Evolutionary conservation across 2,329 filamentous ascomycete genomes (phyloP).

Genomic region (Teratosphaeriaceae sp.): DNA sequence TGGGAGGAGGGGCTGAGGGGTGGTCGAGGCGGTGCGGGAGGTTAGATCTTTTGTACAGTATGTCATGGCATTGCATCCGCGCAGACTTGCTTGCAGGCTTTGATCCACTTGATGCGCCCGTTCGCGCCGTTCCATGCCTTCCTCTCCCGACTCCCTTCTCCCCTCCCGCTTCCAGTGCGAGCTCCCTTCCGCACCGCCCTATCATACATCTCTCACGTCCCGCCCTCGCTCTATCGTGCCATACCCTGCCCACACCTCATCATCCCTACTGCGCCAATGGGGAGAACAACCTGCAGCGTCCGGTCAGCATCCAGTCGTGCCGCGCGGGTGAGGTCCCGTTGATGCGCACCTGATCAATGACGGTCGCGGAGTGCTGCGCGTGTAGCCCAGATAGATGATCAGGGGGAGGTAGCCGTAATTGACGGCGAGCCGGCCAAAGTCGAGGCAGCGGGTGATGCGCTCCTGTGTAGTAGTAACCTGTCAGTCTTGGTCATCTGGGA

Average conservation of each 20-base stretch:
- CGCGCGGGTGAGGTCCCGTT: neutral
- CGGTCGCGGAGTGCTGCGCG: conserved; percentile 85
- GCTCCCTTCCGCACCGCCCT: too few relatives aligned
- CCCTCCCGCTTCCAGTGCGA: too few relatives aligned
- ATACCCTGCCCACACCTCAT: too few relatives aligned
- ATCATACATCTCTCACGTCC: too few relatives aligned
- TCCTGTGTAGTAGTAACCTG: conserved; percentile 54
- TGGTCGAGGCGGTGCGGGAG: neutral
- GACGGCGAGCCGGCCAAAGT: conserved; percentile 85
- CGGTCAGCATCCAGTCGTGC: conserved; percentile 1
- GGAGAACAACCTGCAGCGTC: conserved; percentile 18
- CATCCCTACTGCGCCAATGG: conserved; percentile 27
- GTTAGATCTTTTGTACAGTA: neutral
- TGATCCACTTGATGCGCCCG: too few relatives aligned
- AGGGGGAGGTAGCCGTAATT: conserved; percentile 98
- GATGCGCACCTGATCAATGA: conserved; percentile 60
- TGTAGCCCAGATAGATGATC: conserved; percentile 96
- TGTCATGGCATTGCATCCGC: too few relatives aligned
- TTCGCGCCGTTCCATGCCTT: too few relatives aligned
- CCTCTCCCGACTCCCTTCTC: too few relatives aligned
- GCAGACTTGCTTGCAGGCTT: too few relatives aligned
- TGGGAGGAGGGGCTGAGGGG: conserved; percentile 6
- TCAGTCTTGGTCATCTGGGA: conserved; percentile 4
- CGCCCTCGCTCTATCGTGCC: too few relatives aligned
- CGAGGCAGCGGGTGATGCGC: conserved; percentile 95